These are phyloP conservation scores for Pleochaeta shiraiana DNA, from an alignment of 2,329 filamentous ascomycete genomes.

Conservation along the genomic window DNA sequence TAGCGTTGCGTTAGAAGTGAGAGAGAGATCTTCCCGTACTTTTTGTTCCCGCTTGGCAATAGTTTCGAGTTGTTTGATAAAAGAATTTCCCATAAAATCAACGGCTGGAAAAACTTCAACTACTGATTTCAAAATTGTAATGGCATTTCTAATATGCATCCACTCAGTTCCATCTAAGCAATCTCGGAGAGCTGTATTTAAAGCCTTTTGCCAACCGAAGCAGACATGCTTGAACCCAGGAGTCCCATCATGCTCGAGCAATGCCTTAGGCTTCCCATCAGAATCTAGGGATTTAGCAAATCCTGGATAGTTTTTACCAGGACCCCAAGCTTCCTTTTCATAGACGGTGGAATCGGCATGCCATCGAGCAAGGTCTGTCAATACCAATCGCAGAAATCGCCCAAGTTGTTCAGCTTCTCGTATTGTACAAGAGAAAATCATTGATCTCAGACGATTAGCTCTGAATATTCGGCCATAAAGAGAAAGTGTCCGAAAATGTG, in stretches of 20 bases:
- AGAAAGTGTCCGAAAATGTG: conserved; percentile 69
- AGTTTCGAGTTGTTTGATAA: conserved; percentile 39
- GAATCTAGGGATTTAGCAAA: conserved; percentile 55
- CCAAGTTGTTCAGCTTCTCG: conserved; percentile 88
- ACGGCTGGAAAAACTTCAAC: conserved; percentile 70
- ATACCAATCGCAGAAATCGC: conserved; percentile 62
- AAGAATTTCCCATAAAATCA: conserved; percentile 62
- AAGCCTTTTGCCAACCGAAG: conserved; percentile 73
- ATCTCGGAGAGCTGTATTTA: conserved; percentile 58
- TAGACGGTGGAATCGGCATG: conserved; percentile 57
- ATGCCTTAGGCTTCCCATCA: conserved; percentile 45
- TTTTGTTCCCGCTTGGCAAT: conserved; percentile 41
- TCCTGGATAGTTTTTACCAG: conserved; percentile 44
- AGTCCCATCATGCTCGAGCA: conserved; percentile 64
- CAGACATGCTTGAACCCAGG: conserved; percentile 68
- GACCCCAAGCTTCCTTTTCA: conserved; percentile 60
- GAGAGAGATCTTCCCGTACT: conserved; percentile 49
- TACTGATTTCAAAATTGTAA: conserved; percentile 66
- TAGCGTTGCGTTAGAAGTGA: conserved; percentile 48
- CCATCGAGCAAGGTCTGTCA: conserved; percentile 67
- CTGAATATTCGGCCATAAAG: conserved; percentile 71
- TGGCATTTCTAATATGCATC: conserved; percentile 95
- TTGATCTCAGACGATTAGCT: conserved; percentile 53
- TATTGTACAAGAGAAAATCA: conserved; percentile 78
- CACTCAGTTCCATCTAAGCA: conserved; percentile 73